These are phyloP conservation scores for Schizopora paradoxa DNA, from an alignment of 1,284 basidiomycete genomes.

Conservation along the genomic window DNA sequence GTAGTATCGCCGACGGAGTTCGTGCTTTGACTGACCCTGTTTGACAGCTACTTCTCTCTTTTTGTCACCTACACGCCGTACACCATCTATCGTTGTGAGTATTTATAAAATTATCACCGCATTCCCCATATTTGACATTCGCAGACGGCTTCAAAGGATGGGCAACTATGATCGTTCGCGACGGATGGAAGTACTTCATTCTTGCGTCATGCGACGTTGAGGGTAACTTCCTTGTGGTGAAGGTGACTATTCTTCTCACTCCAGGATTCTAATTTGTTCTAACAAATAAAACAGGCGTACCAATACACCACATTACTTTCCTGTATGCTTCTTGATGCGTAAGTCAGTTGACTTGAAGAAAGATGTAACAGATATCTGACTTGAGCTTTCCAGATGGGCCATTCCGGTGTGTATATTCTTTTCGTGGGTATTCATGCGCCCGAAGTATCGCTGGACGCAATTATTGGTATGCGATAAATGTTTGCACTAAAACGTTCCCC, in stretches of 20 bases:
- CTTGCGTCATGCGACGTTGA: constrained; percentile 78
- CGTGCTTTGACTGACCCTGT: background rate
- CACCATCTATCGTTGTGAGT: constrained; percentile 74
- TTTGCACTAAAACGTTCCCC: constrained; percentile 5
- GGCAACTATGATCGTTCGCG: constrained; percentile 60
- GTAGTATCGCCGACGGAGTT: constrained; percentile 26
- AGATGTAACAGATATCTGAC: constrained; percentile 13
- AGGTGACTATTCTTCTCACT: too few species aligned
- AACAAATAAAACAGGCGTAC: constrained; percentile 67
- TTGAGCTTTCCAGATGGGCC: constrained; percentile 60
- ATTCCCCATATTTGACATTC: constrained; percentile 1
- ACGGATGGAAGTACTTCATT: constrained; percentile 84
- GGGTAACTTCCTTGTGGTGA: constrained; percentile 80
- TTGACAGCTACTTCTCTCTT: constrained; percentile 67
- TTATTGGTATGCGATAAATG: constrained; percentile 44
- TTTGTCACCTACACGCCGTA: constrained; percentile 77
- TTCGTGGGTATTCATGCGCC: constrained; percentile 76
- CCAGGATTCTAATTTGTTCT: too few species aligned
- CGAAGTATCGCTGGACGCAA: constrained; percentile 79
- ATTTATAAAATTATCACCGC: constrained; percentile 1
- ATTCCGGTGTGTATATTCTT: constrained; percentile 82
- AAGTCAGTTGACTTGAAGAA: constrained; percentile 26
- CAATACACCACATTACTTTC: constrained; percentile 82
- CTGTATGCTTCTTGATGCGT: constrained; percentile 84
- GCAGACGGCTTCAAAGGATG: constrained; percentile 76